These are phyloP conservation scores for Scheffersomyces parashehatae DNA, from an alignment of 1,139 yeast species.

Conservation along the genomic window DNA sequence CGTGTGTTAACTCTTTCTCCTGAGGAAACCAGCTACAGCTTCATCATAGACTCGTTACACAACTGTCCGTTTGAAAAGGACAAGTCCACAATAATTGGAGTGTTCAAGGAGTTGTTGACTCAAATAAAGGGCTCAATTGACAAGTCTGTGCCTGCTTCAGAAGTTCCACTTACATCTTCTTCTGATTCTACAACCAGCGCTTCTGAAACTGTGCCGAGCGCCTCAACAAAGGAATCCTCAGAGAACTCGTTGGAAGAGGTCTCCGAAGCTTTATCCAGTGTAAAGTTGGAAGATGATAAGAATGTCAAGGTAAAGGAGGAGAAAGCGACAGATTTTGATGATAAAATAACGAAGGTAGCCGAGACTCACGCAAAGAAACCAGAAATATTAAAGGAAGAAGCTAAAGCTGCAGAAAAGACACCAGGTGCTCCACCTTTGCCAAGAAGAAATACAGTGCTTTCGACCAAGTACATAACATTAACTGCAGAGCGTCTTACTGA, in stretches of 20 bases:
- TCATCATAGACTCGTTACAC: slow-evolving; percentile 63
- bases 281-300: neutral
- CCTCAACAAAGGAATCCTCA: no score
- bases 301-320: neutral
- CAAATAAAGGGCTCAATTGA: slow-evolving; percentile 20
- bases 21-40: slow-evolving; percentile 58
- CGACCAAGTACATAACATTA: slow-evolving; percentile 36
- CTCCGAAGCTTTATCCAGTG: neutral
- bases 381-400: neutral
- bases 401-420: neutral
- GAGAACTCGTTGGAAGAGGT: neutral
- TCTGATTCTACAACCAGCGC: neutral
- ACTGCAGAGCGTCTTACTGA: slow-evolving; percentile 36
- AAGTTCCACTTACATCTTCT: neutral
- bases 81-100: slow-evolving; percentile 60
- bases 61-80: slow-evolving; percentile 68
- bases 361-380: neutral
- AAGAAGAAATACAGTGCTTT: slow-evolving; percentile 8
- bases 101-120: slow-evolving; percentile 63
- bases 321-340: slow-evolving; percentile 7
- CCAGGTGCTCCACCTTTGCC: slow-evolving; percentile 27
- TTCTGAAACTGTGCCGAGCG: neutral
- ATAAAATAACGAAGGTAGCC: slow-evolving; percentile 2
- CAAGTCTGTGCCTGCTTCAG: slow-evolving; percentile 1
- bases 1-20: slow-evolving; percentile 57